Conservation (phyloP, 2,329 filamentous ascomycete genomes). For the Aspergillus cejpii region DNA sequence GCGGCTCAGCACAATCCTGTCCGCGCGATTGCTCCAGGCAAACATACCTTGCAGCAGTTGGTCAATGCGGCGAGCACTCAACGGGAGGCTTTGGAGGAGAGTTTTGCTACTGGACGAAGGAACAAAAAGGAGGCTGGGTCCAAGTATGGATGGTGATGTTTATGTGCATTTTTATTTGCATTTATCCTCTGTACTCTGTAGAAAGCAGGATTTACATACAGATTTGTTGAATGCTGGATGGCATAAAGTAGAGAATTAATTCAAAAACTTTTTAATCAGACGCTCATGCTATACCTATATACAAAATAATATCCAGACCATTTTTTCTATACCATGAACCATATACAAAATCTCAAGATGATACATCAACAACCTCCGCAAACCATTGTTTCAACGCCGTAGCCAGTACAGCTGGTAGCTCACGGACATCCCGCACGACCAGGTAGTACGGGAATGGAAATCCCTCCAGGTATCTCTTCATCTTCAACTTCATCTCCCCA, state of each 20-base stretch:
- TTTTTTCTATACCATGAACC: slow-evolving; percentile 14
- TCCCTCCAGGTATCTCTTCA: slow-evolving; percentile 85
- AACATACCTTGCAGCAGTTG: slow-evolving; percentile 82
- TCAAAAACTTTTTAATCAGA: no score
- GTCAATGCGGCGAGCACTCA: slow-evolving; percentile 77
- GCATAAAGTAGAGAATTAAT: no score
- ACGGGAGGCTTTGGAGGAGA: slow-evolving; percentile 82
- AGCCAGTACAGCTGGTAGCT: slow-evolving; percentile 81
- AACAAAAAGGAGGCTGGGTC: slow-evolving; percentile 76
- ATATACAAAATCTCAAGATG: slow-evolving; percentile 22
- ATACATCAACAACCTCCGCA: slow-evolving; percentile 56
- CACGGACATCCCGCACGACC: slow-evolving; percentile 84
- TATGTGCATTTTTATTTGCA: not conserved
- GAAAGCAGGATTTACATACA: slow-evolving; percentile 12
- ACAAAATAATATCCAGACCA: slow-evolving; percentile 2
- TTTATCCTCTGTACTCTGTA: slow-evolving; percentile 1
- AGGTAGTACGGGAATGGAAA: slow-evolving; percentile 98
- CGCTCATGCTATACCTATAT: slow-evolving; percentile 1
- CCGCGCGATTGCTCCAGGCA: slow-evolving; percentile 73
- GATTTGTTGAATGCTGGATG: no score
- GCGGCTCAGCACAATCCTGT: slow-evolving; percentile 69
- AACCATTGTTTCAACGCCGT: slow-evolving; percentile 94
- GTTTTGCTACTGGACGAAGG: slow-evolving; percentile 71
- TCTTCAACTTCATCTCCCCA: slow-evolving; percentile 62
- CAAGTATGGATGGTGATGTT: slow-evolving; percentile 68